phyloP scores from a whole-genome alignment of 331 rosid species.

The Rosa hybrid region DNA sequence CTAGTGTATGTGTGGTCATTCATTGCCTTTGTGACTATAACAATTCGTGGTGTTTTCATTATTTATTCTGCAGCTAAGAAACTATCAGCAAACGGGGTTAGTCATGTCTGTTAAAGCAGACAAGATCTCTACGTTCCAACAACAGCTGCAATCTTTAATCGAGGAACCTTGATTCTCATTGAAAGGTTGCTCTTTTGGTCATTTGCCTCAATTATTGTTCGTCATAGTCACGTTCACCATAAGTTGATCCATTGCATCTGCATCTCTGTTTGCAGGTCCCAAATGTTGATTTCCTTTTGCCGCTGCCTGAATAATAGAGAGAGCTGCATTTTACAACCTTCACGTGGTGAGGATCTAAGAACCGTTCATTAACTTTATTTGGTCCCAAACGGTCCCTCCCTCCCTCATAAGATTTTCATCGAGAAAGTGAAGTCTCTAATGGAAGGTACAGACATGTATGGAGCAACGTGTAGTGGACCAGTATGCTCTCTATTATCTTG shows the following conservation, averaged over 20 bases:
- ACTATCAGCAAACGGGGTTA: constrained; percentile 59
- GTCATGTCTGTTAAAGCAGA: constrained; percentile 69
- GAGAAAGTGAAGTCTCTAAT: constrained; percentile 7
- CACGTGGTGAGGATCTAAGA: constrained; percentile 1
- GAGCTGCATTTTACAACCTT: not conserved
- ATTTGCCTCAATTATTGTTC: not conserved
- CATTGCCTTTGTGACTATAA: not conserved
- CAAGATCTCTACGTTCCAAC: constrained; percentile 56
- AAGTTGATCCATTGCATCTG: not conserved
- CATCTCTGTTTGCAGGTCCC: constrained; percentile 1
- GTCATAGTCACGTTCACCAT: not conserved
- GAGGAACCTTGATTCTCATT: constrained; percentile 37
- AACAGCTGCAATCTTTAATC: constrained; percentile 53
- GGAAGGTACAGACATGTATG: constrained; percentile 9
- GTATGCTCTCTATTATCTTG: not conserved
- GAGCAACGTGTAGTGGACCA: constrained; percentile 21
- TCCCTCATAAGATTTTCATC: not conserved
- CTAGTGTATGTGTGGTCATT: not conserved
- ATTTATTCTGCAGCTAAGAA: constrained; percentile 53
- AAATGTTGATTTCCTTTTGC: constrained; percentile 8
- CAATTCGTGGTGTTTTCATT: not conserved
- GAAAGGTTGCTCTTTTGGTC: not conserved
- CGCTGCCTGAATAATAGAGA: not conserved
- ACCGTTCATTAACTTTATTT: not conserved
- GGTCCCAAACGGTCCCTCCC: constrained; percentile 22